These are phyloP conservation scores for Arabidopsis arenosa DNA, from an alignment of 345 rosid species.

Conservation along the genomic window DNA sequence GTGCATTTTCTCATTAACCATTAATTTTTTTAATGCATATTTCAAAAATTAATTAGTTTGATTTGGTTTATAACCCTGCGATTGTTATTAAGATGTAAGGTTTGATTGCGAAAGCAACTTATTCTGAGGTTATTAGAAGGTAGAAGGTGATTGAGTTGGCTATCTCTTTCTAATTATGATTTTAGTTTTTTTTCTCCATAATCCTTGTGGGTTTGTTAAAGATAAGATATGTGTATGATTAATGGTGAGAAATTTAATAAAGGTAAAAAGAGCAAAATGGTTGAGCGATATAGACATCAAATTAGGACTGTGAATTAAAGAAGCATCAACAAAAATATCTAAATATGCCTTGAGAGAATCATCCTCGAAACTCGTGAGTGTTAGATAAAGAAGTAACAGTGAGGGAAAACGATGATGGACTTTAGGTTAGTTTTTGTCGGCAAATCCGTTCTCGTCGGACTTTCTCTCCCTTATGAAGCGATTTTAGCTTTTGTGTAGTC, in stretches of 20 bases:
- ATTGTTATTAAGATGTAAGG: neutral
- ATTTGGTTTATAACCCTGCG: neutral
- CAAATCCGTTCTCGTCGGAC: slow-evolving; percentile 29
- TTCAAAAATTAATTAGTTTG: neutral
- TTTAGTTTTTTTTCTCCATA: slow-evolving; percentile 18
- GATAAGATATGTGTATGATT: slow-evolving; percentile 47
- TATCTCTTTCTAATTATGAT: slow-evolving; percentile 42
- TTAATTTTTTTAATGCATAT: neutral
- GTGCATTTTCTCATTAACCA: neutral
- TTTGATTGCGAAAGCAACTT: slow-evolving; percentile 16
- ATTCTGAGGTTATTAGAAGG: slow-evolving; percentile 23
- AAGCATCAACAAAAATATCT: slow-evolving; percentile 7
- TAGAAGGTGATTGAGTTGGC: slow-evolving; percentile 27
- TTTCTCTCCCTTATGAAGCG: slow-evolving; percentile 11
- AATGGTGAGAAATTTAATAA: slow-evolving; percentile 26
- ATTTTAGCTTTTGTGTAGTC: slow-evolving; percentile 24
- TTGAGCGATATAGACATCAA: slow-evolving; percentile 20
- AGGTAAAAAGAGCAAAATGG: slow-evolving; percentile 33
- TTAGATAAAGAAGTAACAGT: slow-evolving; percentile 16
- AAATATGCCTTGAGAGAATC: slow-evolving; percentile 20
- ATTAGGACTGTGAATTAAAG: neutral
- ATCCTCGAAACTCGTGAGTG: slow-evolving; percentile 1
- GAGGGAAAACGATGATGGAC: slow-evolving; percentile 7
- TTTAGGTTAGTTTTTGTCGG: slow-evolving; percentile 35
- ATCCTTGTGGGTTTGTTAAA: slow-evolving; percentile 47